Base-by-base conservation (phyloP, 2,329 filamentous ascomycete species). In the Grosmannia huntii region DNA sequence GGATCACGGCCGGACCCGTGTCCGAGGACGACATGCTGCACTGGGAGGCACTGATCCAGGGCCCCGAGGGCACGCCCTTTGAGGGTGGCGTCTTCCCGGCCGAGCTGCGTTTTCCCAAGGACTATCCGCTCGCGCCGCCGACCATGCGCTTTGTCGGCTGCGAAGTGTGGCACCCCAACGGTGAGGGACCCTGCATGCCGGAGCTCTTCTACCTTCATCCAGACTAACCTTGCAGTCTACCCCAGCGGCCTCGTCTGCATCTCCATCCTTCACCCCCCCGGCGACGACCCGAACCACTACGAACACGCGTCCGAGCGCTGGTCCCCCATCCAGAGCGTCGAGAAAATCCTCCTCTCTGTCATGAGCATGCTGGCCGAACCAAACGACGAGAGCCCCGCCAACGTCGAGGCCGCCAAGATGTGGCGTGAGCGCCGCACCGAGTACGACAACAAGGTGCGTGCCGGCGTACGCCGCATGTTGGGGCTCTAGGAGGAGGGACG, bases 311-410 rank as follows among this genome's bases (percentile, higher is more conserved):
- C 87, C 1, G 94, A 97, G 76, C 85, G 92, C 62, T 97, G 92
- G 92, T 92, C 87, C 31, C 92, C 92, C 14, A 96, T 97, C 62
- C 94, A 97, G 75, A 94, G 87, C 60, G 92, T 96, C 64, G 94
- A 97, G 75, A 97, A 96, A 78, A 97, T 97, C 65, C 78, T 97
- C 65, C 90, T 97, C 59, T 90, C 85, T 53, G 92, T 97, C 61
- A 97, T 97, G 87, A 96, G 90, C 73, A 97, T 97, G 91, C 82
- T 97, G 52, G 91, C 91, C 1, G 91, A 96, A 74, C 91, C 92
- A 60, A 97, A 97, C 72, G 92, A 97, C 69, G 92, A 97, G 79
- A 94, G 87, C 63, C 92, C 92, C 0, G 92, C 92, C 59, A 97
- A 97, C 68, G 88, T 97, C 49, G 92, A 97, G 75, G 92, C 92